phyloP scores from a whole-genome alignment of 106 monocot species.

The Dendrobium catenatum region DNA sequence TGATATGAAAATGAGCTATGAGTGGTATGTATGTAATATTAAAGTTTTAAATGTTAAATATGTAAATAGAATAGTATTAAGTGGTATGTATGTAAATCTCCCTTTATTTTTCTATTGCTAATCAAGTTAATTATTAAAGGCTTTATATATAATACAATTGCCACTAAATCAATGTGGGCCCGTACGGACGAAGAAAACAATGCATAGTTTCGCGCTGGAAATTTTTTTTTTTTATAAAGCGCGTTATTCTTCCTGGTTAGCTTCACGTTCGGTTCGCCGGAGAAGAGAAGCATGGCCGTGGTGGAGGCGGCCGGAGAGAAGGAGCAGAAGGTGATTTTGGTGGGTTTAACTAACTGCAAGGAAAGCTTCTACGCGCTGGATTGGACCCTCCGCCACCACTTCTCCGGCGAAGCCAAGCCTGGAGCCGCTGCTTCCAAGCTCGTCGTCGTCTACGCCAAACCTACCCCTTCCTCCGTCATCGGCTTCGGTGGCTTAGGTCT shows the following conservation, averaged over 20 bases:
- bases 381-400: slow-evolving; percentile 44
- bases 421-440: background rate
- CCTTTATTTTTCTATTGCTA: too few species aligned
- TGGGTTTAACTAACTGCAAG: slow-evolving; percentile 52
- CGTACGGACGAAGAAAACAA: background rate
- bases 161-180: background rate
- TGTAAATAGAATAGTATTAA: too few species aligned
- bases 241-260: background rate
- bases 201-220: background rate
- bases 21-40: too few species aligned
- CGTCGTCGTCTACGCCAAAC: slow-evolving; percentile 4
- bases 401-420: slow-evolving; percentile 13
- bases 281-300: background rate
- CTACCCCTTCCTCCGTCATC: background rate
- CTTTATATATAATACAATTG: too few species aligned
- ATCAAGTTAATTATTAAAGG: too few species aligned
- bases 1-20: too few species aligned
- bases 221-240: background rate
- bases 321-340: slow-evolving; percentile 29
- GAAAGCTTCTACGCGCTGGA: slow-evolving; percentile 52
- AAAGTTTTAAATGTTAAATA: too few species aligned
- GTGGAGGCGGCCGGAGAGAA: background rate
- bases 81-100: too few species aligned
- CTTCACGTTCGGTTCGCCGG: background rate
- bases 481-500: background rate